Percentiles rank a stretch among this genome's conserved stretches.
Evolutionary conservation across 768 basidiomycete species (phyloP).

Genomic region (Leccinum rimulosum): DNA sequence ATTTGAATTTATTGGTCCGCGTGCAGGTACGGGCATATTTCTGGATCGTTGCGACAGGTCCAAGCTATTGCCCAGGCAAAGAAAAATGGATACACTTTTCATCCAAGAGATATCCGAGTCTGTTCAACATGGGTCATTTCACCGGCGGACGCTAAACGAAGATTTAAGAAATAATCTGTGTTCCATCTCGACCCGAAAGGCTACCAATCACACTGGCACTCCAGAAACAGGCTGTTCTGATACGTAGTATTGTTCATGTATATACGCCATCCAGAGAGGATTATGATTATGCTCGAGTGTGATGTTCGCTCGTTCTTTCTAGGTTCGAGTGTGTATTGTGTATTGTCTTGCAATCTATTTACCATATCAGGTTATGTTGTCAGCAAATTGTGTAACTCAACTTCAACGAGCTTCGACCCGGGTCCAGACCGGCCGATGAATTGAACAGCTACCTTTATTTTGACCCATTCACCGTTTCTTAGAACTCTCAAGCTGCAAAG

Average conservation of each 20-base stretch:
- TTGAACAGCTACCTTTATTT: neutral
- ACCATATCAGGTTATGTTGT: neutral
- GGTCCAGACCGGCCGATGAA: neutral
- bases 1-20: too few species aligned
- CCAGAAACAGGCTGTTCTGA: neutral
- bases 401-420: neutral
- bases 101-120: neutral
- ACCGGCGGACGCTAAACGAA: neutral
- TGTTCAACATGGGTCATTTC: neutral
- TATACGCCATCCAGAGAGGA: neutral
- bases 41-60: constrained; percentile 49
- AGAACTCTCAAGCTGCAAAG: neutral
- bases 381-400: neutral
- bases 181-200: neutral
- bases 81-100: constrained; percentile 14
- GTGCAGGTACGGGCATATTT: constrained; percentile 50
- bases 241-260: neutral
- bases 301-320: neutral
- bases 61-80: constrained; percentile 37
- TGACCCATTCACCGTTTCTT: neutral
- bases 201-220: neutral
- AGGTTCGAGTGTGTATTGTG: neutral
- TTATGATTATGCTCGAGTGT: neutral
- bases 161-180: neutral
- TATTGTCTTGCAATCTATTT: neutral